phyloP scores from a whole-genome alignment of 345 rosid genomes.

The Lenwebbia sp. region DNA sequence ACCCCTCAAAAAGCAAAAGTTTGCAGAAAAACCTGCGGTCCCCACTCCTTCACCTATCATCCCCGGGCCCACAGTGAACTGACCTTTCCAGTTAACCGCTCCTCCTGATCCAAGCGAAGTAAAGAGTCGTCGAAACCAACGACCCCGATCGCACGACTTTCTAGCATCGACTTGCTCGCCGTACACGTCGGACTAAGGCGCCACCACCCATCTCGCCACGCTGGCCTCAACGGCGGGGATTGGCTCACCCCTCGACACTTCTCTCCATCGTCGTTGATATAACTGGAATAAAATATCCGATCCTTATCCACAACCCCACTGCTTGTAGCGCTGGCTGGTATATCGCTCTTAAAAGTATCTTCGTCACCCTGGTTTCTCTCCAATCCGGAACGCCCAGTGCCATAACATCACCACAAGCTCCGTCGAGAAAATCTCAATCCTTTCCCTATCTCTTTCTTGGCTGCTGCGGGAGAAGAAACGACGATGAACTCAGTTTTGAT shows the following conservation, averaged over 20 bases:
- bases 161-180: not conserved
- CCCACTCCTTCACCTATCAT: not conserved
- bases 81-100: not conserved
- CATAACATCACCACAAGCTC: not conserved
- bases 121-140: not conserved
- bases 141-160: not conserved
- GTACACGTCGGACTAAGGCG: no score
- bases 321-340: not conserved
- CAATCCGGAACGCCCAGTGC: not conserved
- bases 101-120: not conserved
- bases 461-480: not conserved
- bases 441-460: not conserved
- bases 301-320: not conserved
- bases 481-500: not conserved
- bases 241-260: not conserved
- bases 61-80: not conserved
- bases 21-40: not conserved
- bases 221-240: not conserved
- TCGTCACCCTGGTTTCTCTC: not conserved
- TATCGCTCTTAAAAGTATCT: not conserved
- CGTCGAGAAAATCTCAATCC: not conserved
- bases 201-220: no score
- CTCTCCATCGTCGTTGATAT: no score
- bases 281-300: not conserved
- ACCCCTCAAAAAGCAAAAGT: not conserved